A percentile compares a stretch with the other conserved stretches of the same genome.
phyloP scores from a whole-genome alignment of 192 early-diverging fungal genomes.

The Geosiphon pyriformis region DNA sequence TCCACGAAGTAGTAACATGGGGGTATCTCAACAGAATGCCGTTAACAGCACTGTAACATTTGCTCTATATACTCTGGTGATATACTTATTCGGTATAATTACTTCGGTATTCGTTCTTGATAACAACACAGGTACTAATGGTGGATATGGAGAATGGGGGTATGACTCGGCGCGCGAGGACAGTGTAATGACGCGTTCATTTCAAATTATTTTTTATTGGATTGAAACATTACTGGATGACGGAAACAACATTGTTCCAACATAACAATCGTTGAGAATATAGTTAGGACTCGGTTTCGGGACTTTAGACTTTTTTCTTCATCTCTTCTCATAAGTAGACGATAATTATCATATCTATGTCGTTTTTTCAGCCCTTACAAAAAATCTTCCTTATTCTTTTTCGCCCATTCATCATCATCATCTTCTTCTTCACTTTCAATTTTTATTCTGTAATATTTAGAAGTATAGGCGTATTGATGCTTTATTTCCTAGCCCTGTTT shows the following conservation, averaged over 20 bases:
- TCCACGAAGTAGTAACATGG: slow-evolving; percentile 27
- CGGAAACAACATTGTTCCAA: slow-evolving; percentile 17
- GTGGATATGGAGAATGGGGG: neutral
- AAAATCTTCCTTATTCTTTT: no score
- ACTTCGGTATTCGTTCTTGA: slow-evolving; percentile 43
- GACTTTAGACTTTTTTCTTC: no score
- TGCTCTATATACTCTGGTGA: slow-evolving; percentile 41
- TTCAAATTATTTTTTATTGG: slow-evolving; percentile 20
- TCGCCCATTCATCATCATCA: no score
- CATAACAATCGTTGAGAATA: no score
- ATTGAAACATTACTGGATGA: slow-evolving; percentile 15
- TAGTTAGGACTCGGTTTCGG: no score
- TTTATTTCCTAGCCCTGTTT: no score
- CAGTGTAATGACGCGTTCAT: neutral
- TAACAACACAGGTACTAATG: slow-evolving; percentile 24
- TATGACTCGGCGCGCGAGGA: slow-evolving; percentile 3
- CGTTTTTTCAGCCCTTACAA: no score
- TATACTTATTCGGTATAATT: slow-evolving; percentile 45
- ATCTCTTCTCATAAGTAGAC: no score
- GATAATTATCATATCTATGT: no score
- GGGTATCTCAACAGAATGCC: neutral
- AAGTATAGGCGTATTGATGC: no score
- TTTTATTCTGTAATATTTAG: no score
- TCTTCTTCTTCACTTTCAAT: no score
- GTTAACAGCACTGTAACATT: slow-evolving; percentile 41